Evolutionary conservation across 2,329 filamentous ascomycete species (phyloP).

Genomic region (Annulohypoxylon truncatum): DNA sequence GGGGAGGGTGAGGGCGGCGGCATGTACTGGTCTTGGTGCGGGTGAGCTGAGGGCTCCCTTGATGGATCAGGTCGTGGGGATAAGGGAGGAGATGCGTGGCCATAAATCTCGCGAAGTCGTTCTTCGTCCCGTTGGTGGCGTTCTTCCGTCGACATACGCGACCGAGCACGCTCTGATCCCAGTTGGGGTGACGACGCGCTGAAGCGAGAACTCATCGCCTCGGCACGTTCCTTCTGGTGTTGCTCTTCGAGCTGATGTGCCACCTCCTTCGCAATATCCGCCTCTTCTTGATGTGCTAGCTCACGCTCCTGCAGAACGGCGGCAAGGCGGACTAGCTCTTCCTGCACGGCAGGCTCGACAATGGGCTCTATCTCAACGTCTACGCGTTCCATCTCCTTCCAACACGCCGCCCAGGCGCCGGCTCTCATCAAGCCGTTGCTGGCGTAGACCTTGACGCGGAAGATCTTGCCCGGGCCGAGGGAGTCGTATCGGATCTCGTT

Average conservation of each 20-base stretch:
- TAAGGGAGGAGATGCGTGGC: conserved; percentile 49
- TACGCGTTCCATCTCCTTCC: conserved; percentile 98
- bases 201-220: conserved; percentile 47
- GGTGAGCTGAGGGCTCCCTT: conserved; percentile 37
- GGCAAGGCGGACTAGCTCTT: conserved; percentile 69
- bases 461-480: conserved; percentile 67
- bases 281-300: conserved; percentile 48
- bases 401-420: conserved; percentile 91
- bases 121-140: conserved; percentile 61
- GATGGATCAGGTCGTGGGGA: conserved; percentile 18
- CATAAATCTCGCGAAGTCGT: conserved; percentile 66
- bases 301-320: conserved; percentile 57
- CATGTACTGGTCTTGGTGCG: conserved; percentile 42
- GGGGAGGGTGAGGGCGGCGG: conserved; percentile 44
- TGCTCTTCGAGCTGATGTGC: conserved; percentile 51
- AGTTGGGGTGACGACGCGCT: conserved; percentile 43
- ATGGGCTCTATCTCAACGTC: conserved; percentile 90
- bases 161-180: conserved; percentile 44
- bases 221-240: conserved; percentile 44
- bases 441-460: conserved; percentile 89
- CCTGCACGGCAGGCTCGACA: conserved; percentile 68
- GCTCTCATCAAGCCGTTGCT: conserved; percentile 94
- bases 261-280: conserved; percentile 51
- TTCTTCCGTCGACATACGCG: conserved; percentile 35
- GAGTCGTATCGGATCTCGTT: conserved; percentile 66